Evolutionary conservation across 1,139 yeast genomes (phyloP), one percentile per base, ranked within the genome.

Genomic region (Diutina pseudorugosa): DNA sequence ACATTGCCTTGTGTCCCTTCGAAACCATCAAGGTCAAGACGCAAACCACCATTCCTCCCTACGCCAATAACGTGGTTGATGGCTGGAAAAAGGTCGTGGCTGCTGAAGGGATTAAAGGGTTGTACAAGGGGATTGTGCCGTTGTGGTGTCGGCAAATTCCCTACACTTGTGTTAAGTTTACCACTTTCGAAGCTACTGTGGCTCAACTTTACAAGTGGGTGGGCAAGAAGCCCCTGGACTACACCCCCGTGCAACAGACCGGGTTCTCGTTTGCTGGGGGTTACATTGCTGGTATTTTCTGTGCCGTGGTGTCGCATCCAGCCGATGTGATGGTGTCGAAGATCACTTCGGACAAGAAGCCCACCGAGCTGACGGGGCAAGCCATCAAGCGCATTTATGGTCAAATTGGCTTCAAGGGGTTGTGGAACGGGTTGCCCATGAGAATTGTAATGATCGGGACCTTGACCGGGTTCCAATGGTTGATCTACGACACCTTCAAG

Each of bases 361-460:
- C 85, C 33, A 77, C 77, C 53, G 96, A 89, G 70, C 64, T 83
- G 7, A 74, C 79, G 62, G 83, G 83, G 47, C 71, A 73, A 51
- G 95, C 95, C 18, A 74, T 85, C 53, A 63, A 72, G 58, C 80
- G 93, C 62, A 89, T 91, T 63, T 91, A 90, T 67, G 67, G 71
- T 53, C 77, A 80, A 62, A 90, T 91, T 63, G 98, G 98, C 5
- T 91, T 91, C 66, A 72, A 66, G 41, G 98, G 98, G 33, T 76
- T 91, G 58, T 91, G 97, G 98, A 87, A 87, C 65, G 98, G 98
- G 53, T 79, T 91, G 59, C 87, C 91, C 27, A 93, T 90, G 57
- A 86, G 98, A 79, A 90, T 91, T 61, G 80, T 89, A 57, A 91
- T 91, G 98, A 81, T 91, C 67, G 97, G 97, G 75, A 90, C 98